These are phyloP conservation scores for Colletotrichum sojae DNA, from an alignment of 2,329 filamentous ascomycete genomes.

Conservation along the genomic window DNA sequence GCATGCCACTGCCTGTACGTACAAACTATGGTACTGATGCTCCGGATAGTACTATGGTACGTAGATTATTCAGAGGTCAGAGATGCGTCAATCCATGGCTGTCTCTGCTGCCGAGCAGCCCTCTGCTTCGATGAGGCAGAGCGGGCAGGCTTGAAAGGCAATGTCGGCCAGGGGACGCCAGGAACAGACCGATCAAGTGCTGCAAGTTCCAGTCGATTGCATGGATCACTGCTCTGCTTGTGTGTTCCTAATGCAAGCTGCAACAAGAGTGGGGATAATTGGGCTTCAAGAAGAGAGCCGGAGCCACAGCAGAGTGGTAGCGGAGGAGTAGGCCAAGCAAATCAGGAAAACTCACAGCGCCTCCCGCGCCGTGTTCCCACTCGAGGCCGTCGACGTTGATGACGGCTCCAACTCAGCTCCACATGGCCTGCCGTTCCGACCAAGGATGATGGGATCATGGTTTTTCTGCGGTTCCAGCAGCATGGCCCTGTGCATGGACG, in stretches of 20 bases:
- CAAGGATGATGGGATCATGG: slow-evolving; percentile 19
- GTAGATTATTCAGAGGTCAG: background rate
- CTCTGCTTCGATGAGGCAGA: background rate
- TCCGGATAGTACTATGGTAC: no score
- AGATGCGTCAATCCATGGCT: background rate
- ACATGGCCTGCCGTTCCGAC: slow-evolving; percentile 27
- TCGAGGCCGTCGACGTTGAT: slow-evolving; percentile 24
- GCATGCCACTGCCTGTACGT: background rate
- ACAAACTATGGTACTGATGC: no score
- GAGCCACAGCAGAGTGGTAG: background rate
- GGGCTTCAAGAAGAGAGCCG: slow-evolving; percentile 23
- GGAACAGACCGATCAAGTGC: background rate
- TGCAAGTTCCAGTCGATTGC: background rate
- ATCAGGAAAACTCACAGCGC: slow-evolving; percentile 9
- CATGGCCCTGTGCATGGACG: slow-evolving; percentile 14
- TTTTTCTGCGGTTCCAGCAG: slow-evolving; percentile 7
- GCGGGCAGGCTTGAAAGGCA: background rate
- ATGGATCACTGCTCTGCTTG: background rate
- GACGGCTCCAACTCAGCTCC: slow-evolving; percentile 26
- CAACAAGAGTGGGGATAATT: slow-evolving; percentile 13
- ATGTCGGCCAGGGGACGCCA: slow-evolving; percentile 8
- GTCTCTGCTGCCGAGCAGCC: background rate
- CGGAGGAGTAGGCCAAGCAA: slow-evolving; percentile 12
- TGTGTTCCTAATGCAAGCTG: slow-evolving; percentile 22
- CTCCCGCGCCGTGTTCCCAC: slow-evolving; percentile 26